These are phyloP conservation scores for Ogataea neopini DNA, from an alignment of 805 yeast species.

Conservation along the genomic window DNA sequence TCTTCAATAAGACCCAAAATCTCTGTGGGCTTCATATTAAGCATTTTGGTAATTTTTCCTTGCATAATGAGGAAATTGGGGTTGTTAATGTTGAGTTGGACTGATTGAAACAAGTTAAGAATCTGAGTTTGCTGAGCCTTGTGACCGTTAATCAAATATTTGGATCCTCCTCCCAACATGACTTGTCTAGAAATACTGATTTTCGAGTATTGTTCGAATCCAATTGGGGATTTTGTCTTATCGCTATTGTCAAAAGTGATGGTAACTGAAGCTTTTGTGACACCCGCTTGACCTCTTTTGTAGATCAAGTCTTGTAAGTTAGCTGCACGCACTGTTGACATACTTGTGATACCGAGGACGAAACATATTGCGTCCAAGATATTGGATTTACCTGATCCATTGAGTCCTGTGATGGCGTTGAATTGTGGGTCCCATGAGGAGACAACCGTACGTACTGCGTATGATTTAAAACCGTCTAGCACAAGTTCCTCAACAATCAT, in stretches of 20 bases:
- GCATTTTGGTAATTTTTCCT: constrained; percentile 95
- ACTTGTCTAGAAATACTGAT: constrained; percentile 92
- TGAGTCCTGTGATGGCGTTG: constrained; percentile 96
- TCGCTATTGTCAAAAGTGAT: constrained; percentile 91
- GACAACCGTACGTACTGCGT: constrained; percentile 94
- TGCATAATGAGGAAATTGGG: constrained; percentile 98
- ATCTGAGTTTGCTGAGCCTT: constrained; percentile 95
- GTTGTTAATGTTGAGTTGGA: constrained; percentile 92
- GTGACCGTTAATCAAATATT: constrained; percentile 92
- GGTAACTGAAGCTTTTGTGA: constrained; percentile 94
- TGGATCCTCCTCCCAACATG: constrained; percentile 86
- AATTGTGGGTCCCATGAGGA: constrained; percentile 95
- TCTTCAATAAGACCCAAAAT: constrained; percentile 90
- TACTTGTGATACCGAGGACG: constrained; percentile 93
- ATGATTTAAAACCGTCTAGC: constrained; percentile 96
- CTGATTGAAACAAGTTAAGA: constrained; percentile 85
- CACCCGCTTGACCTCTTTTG: constrained; percentile 97
- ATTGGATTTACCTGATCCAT: constrained; percentile 97
- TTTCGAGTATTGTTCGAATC: constrained; percentile 73
- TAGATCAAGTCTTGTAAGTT: constrained; percentile 92
- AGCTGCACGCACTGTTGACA: constrained; percentile 93
- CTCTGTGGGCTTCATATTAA: constrained; percentile 94
- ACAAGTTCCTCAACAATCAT: constrained; percentile 97
- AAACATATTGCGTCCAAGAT: constrained; percentile 96
- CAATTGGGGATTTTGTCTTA: constrained; percentile 75